These are phyloP conservation scores for Fusarium luffae DNA, from an alignment of 2,329 filamentous ascomycete species.

Conservation along the genomic window DNA sequence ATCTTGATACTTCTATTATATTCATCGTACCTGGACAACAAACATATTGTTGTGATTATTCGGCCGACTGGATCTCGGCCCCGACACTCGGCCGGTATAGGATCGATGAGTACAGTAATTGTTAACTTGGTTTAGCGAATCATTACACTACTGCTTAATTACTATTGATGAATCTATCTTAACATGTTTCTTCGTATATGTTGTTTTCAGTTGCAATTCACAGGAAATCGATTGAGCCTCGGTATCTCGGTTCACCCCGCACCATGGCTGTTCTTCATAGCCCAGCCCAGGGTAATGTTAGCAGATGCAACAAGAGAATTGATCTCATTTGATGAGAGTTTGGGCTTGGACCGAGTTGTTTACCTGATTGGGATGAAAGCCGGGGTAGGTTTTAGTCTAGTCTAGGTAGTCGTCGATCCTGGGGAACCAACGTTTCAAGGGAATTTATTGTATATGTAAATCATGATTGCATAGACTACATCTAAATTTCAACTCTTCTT, in stretches of 20 bases:
- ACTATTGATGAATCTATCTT: background rate
- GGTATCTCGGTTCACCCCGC: conserved; percentile 44
- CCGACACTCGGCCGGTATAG: conserved; percentile 36
- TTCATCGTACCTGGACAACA: background rate
- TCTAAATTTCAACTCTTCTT: background rate
- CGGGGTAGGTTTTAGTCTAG: conserved; percentile 10
- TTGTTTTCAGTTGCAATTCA: background rate
- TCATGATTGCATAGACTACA: conserved; percentile 21
- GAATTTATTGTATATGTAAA: background rate
- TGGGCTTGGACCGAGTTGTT: conserved; percentile 25
- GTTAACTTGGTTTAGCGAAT: background rate
- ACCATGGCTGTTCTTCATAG: conserved; percentile 11
- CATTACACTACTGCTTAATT: background rate
- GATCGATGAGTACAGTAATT: background rate
- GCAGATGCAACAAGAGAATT: conserved; percentile 1
- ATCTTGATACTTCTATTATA: conserved; percentile 21
- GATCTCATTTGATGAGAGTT: conserved; percentile 16
- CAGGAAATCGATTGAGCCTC: conserved; percentile 28
- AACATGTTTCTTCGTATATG: background rate
- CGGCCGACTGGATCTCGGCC: conserved; percentile 42
- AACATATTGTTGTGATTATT: conserved; percentile 4
- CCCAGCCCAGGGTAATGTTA: conserved; percentile 22
- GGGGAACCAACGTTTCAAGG: background rate
- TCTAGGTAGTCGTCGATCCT: conserved; percentile 13
- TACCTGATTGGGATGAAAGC: conserved; percentile 21